These are phyloP conservation scores for Cicer yamashitae DNA, from an alignment of 306 rosid species.

Conservation along the genomic window DNA sequence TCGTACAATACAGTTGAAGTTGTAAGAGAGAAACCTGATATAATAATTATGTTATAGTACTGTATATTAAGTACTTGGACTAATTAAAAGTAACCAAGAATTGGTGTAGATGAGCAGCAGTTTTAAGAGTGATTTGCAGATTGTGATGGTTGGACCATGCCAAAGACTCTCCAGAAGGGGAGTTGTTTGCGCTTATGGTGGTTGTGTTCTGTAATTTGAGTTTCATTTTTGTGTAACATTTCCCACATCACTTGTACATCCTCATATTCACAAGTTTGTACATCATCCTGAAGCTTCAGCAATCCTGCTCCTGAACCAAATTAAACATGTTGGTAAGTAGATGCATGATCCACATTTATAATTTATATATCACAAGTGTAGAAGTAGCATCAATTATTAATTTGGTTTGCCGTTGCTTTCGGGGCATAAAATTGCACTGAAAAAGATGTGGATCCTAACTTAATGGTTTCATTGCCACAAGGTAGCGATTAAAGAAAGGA, in stretches of 20 bases:
- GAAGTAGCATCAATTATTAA: not conserved
- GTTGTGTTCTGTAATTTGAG: constrained; percentile 20
- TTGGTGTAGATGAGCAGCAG: constrained; percentile 16
- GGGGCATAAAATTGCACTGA: constrained; percentile 52
- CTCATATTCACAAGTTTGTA: constrained; percentile 79
- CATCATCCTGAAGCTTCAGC: constrained; percentile 74
- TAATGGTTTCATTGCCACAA: not conserved
- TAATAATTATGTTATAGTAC: not conserved
- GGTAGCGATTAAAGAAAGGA: constrained; percentile 25
- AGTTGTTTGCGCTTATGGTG: constrained; percentile 60
- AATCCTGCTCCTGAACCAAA: constrained; percentile 67
- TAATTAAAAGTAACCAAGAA: not conserved
- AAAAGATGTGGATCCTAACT: constrained; percentile 53
- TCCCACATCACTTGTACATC: constrained; percentile 97
- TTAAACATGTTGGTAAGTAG: not conserved
- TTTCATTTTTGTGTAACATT: constrained; percentile 51
- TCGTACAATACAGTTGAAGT: constrained; percentile 10
- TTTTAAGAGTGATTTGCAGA: constrained; percentile 53
- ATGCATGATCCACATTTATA: too few species aligned
- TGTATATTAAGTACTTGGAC: too few species aligned
- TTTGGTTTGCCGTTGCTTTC: constrained; percentile 18
- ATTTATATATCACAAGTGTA: too few species aligned
- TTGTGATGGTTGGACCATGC: constrained; percentile 58
- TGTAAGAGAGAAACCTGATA: constrained; percentile 30
- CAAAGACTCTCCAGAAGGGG: constrained; percentile 66